These are phyloP conservation scores for Backusella psychrophila DNA, from an alignment of 192 early-diverging fungal genomes.

Conservation along the genomic window DNA sequence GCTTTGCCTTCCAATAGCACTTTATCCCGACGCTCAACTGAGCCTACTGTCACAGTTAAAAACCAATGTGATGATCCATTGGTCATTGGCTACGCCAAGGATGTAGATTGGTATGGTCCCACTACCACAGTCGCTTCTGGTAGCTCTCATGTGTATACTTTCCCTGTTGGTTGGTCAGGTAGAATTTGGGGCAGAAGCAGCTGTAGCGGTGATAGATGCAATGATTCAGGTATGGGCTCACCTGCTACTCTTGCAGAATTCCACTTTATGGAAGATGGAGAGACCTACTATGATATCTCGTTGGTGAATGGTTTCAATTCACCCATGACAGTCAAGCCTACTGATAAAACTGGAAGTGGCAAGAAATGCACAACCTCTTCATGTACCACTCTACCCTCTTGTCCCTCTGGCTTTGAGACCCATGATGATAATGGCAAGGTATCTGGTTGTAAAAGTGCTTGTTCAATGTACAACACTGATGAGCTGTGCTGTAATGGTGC, in stretches of 20 bases:
- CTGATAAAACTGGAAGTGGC: background rate
- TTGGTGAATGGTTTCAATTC: conserved; percentile 35
- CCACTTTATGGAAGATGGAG: background rate
- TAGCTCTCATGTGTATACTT: background rate
- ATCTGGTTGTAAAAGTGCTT: conserved; percentile 29
- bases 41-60: conserved; percentile 13
- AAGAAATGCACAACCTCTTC: conserved; percentile 13
- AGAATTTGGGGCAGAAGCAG: conserved; percentile 29
- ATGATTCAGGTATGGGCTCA: conserved; percentile 22
- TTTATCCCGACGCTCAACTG: background rate
- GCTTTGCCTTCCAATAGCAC: background rate
- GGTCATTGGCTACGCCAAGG: conserved; percentile 7
- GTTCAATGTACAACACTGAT: conserved; percentile 12
- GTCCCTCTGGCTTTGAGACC: conserved; percentile 25
- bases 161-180: conserved; percentile 21
- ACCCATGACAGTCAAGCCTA: conserved; percentile 21
- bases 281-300: conserved; percentile 33
- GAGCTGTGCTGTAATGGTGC: conserved; percentile 29
- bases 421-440: conserved; percentile 19
- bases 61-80: conserved; percentile 18
- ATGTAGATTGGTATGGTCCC: conserved; percentile 19
- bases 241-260: conserved; percentile 37
- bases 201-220: conserved; percentile 17
- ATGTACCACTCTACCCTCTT: conserved; percentile 14
- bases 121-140: conserved; percentile 14